These are phyloP conservation scores for Gracilaria domingensis DNA, from an alignment of 23 red algal species.

Conservation along the genomic window DNA sequence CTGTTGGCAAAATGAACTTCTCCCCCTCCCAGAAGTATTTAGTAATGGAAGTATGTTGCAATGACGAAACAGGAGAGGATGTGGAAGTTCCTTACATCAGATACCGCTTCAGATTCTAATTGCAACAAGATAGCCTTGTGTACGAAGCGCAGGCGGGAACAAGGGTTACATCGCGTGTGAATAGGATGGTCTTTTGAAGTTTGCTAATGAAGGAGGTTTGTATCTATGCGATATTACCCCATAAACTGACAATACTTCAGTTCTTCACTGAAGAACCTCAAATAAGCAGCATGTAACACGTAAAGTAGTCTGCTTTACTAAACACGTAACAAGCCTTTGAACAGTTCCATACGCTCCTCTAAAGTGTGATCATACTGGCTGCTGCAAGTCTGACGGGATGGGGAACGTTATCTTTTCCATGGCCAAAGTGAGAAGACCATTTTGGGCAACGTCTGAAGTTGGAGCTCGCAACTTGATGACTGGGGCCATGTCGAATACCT, in stretches of 20 bases:
- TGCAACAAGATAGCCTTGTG: background rate
- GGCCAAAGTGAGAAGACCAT: constrained; percentile 16
- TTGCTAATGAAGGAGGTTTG: background rate
- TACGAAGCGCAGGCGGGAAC: background rate
- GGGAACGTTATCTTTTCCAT: constrained; percentile 43
- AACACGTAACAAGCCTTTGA: background rate
- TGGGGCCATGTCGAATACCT: constrained; percentile 54
- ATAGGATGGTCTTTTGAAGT: constrained; percentile 7
- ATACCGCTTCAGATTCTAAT: constrained; percentile 86
- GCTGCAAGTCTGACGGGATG: constrained; percentile 44
- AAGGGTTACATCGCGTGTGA: background rate
- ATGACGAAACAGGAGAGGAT: constrained; percentile 93
- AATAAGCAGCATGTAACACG: background rate
- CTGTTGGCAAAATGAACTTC: constrained; percentile 93
- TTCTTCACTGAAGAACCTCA: background rate
- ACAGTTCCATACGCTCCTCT: background rate
- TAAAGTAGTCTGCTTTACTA: background rate
- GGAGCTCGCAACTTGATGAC: constrained; percentile 50
- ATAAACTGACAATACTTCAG: background rate
- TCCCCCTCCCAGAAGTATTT: constrained; percentile 81
- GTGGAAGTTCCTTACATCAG: constrained; percentile 98
- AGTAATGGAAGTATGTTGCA: constrained; percentile 92
- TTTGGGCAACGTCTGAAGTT: constrained; percentile 38
- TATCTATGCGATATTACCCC: background rate
- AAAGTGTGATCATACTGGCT: constrained; percentile 28